These are phyloP conservation scores for Corchorus capsularis DNA, from an alignment of 345 rosid species.

Conservation along the genomic window DNA sequence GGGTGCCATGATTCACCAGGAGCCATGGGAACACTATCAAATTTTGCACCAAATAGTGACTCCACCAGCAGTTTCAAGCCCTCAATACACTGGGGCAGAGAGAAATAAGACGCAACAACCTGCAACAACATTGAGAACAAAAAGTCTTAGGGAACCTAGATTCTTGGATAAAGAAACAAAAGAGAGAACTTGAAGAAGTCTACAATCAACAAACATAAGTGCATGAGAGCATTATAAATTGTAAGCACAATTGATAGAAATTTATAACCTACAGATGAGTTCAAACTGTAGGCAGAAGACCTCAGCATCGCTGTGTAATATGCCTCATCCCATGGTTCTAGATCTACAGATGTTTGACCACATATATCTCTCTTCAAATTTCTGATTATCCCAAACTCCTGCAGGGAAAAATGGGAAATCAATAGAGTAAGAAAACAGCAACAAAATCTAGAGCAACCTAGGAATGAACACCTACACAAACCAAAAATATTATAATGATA, in stretches of 20 bases:
- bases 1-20: slow-evolving; percentile 99
- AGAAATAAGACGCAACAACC: slow-evolving; percentile 89
- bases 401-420: slow-evolving; percentile 22
- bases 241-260: slow-evolving; percentile 20
- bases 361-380: slow-evolving; percentile 63
- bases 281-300: slow-evolving; percentile 68
- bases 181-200: slow-evolving; percentile 9
- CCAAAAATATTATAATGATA: slow-evolving; percentile 11
- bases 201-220: not conserved
- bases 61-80: slow-evolving; percentile 78
- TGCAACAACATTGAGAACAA: slow-evolving; percentile 31
- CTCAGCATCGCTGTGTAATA: slow-evolving; percentile 83
- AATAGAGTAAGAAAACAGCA: slow-evolving; percentile 18
- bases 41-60: slow-evolving; percentile 84
- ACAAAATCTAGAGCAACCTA: slow-evolving; percentile 15
- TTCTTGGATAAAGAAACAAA: not conserved
- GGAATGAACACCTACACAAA: not conserved
- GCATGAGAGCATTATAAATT: slow-evolving; percentile 1
- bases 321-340: slow-evolving; percentile 98
- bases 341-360: slow-evolving; percentile 50
- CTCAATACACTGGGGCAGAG: slow-evolving; percentile 79
- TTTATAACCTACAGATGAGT: slow-evolving; percentile 65
- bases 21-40: slow-evolving; percentile 56
- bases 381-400: slow-evolving; percentile 74
- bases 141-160: not conserved